phyloP scores from a whole-genome alignment of 148 eudicot species.

The Linanthus parryae region DNA sequence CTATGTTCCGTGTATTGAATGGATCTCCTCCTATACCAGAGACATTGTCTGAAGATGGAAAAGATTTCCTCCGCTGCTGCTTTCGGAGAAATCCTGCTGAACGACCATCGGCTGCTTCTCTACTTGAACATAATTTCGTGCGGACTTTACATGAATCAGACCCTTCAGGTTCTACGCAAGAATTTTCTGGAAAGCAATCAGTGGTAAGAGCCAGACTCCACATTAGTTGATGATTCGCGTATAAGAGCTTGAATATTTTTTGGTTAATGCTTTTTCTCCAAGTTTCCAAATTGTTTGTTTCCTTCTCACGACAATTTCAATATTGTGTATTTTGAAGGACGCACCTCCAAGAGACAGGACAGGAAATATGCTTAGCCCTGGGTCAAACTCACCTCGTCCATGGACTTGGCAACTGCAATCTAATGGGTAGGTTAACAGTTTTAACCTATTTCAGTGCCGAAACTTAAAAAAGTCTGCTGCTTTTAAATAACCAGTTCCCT shows the following conservation, averaged over 20 bases:
- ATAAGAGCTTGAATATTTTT: background rate
- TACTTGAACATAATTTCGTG: constrained; percentile 73
- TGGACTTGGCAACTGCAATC: no score
- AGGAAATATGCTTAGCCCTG: no score
- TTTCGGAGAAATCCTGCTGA: constrained; percentile 79
- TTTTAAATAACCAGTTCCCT: background rate
- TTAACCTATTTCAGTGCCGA: background rate
- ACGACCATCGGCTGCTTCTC: constrained; percentile 63
- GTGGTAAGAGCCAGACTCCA: constrained; percentile 21
- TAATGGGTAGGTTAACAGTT: background rate
- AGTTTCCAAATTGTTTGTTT: background rate
- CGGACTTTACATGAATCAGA: constrained; percentile 35
- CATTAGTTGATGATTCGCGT: background rate
- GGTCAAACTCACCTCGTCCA: no score
- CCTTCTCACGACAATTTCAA: no score
- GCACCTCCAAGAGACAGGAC: no score
- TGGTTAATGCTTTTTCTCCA: background rate
- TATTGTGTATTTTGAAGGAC: no score
- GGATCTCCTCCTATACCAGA: constrained; percentile 76
- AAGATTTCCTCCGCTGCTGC: constrained; percentile 69
- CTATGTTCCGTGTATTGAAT: constrained; percentile 78
- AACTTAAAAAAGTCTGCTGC: background rate
- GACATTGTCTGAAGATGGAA: constrained; percentile 75
- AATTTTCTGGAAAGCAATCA: constrained; percentile 24
- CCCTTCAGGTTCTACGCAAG: constrained; percentile 20